Base-by-base conservation (phyloP, 2,329 filamentous ascomycete genomes). In the Paramyrothecium roridum region DNA sequence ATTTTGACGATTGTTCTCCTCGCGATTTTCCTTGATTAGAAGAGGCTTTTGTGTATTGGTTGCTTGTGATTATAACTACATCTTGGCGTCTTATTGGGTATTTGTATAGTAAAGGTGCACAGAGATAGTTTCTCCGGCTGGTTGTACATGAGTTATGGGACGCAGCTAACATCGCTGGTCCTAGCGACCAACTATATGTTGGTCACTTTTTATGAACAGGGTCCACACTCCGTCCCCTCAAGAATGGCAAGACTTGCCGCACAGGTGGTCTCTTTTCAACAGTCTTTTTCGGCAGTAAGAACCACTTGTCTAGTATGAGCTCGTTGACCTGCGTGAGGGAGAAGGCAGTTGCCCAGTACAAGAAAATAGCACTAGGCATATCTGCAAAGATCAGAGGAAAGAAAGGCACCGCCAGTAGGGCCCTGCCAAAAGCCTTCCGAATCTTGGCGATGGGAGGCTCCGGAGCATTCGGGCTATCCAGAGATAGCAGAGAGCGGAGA, bases 1-100 rank as follows among this genome's bases (percentile, higher is more conserved):
- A 95, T 99, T 57, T 73, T 98, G 65, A 89, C 91, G 3, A 91
- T 99, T 63, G 87, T 99, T 48, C 80, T 99, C 57, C 76, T 99
- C 63, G 96, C 95, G 16, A 89, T 93, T 52, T 86, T 92, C 52
- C 70, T 96, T 64, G 89, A 90, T 56, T 96, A 65, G 21, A 34
- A 21, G 30, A 11, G 23, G 49, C 3, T 3, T 51, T 34, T 37
- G n/a, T 19, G 19, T 4, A 19, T 16, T 17, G 10, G 55, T 50
- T 21, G 48, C 53, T 55, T 59, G 55, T 52, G 16, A 51, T 55
- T 49, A 58, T 48, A n/a, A 52, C 54, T 57, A 34, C 61, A 54
- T 52, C 56, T 58, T 52, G 62, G 64, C 60, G 63, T 64, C 59
- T n/a, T 61, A 57, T 61, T 52, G 63, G 61, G 61, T 61, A 61